These are phyloP conservation scores for Colletotrichum costaricense DNA, from an alignment of 2,329 filamentous ascomycete genomes.

Conservation along the genomic window DNA sequence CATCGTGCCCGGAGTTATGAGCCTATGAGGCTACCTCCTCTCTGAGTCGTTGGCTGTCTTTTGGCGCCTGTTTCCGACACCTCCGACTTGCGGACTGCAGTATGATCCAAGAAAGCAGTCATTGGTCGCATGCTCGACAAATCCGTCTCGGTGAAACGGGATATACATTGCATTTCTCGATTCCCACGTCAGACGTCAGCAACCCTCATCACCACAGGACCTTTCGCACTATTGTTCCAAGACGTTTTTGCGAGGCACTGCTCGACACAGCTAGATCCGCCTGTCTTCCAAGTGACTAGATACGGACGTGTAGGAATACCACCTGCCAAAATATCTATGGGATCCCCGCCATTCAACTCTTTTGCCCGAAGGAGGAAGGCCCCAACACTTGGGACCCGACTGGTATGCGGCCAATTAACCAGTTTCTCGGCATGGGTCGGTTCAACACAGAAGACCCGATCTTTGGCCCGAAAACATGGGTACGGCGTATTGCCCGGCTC, in stretches of 20 bases:
- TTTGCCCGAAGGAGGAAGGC: neutral
- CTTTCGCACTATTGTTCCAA: neutral
- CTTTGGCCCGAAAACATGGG: slow-evolving; percentile 29
- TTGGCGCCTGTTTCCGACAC: no score
- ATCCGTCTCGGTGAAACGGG: neutral
- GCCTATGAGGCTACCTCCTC: neutral
- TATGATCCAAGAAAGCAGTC: neutral
- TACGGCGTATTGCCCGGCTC: slow-evolving; percentile 18
- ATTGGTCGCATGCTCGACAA: neutral
- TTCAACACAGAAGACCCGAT: slow-evolving; percentile 28
- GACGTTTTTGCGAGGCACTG: neutral
- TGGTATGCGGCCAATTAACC: neutral
- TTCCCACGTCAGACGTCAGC: neutral
- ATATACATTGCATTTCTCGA: neutral
- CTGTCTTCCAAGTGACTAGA: neutral
- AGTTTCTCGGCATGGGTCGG: slow-evolving; percentile 30
- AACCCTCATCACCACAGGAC: neutral
- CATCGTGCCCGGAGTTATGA: neutral
- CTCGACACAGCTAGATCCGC: neutral
- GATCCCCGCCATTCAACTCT: neutral
- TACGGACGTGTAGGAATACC: neutral
- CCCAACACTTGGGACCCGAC: neutral
- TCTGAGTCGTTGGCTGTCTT: neutral
- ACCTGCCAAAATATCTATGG: neutral
- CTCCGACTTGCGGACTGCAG: neutral